Evolutionary conservation across 2,329 filamentous ascomycete genomes (phyloP).

Genomic region (Trichophyton equinum): DNA sequence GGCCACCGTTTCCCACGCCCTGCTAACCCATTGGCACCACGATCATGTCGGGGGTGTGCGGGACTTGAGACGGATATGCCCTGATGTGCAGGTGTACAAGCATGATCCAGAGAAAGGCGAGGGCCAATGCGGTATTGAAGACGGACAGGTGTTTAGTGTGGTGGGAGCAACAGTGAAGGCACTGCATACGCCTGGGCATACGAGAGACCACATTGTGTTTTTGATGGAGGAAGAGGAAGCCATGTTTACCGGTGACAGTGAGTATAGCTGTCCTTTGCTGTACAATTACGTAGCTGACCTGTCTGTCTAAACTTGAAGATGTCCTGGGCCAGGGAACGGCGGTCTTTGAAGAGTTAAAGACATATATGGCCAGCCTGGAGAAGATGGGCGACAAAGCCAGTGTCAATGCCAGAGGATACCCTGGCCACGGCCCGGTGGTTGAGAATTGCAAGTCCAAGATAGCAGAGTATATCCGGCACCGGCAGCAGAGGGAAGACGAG

Average conservation of each 20-base stretch:
- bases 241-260: conserved; percentile 74
- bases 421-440: conserved; percentile 73
- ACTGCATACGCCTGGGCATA: conserved; percentile 60
- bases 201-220: conserved; percentile 69
- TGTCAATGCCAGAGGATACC: conserved; percentile 56
- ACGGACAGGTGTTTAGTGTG: conserved; percentile 43
- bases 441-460: conserved; percentile 60
- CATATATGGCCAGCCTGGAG: conserved; percentile 56
- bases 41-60: conserved; percentile 71
- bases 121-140: conserved; percentile 43
- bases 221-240: conserved; percentile 64
- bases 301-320: conserved; percentile 27
- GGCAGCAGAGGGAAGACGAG: conserved; percentile 66
- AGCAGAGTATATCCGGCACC: conserved; percentile 69
- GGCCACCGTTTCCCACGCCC: conserved; percentile 52
- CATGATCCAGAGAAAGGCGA: conserved; percentile 38
- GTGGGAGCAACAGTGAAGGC: conserved; percentile 51
- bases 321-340: conserved; percentile 77
- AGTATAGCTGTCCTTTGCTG: conserved; percentile 14
- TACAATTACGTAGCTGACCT: neutral
- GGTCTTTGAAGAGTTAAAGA: conserved; percentile 64
- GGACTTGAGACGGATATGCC: conserved; percentile 54
- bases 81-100: conserved; percentile 54
- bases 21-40: conserved; percentile 86
- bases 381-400: conserved; percentile 49